Conservation (phyloP, 2,329 filamentous ascomycete genomes). For the Monilinia laxa region DNA sequence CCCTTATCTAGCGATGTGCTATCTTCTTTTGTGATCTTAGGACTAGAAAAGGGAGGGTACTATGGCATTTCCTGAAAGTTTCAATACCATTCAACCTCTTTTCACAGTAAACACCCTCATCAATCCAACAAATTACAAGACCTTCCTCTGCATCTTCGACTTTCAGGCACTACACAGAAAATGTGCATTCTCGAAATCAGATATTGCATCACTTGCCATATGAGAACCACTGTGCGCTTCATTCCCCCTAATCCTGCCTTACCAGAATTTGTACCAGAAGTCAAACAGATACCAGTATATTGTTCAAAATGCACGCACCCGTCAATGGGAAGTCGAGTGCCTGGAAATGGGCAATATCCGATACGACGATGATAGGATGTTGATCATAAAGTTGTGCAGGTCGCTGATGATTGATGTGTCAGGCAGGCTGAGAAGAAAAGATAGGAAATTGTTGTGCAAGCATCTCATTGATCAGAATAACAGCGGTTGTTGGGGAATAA, state of each 20-base stretch:
- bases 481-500: background rate
- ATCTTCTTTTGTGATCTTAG: slow-evolving; percentile 5
- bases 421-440: background rate
- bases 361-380: background rate
- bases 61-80: background rate
- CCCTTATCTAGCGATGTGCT: background rate
- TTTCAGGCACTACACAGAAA: background rate
- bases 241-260: background rate
- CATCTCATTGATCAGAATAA: background rate
- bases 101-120: background rate
- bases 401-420: background rate
- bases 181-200: slow-evolving; percentile 20
- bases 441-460: background rate
- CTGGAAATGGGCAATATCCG: background rate
- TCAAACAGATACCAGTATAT: slow-evolving; percentile 15
- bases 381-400: background rate
- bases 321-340: background rate
- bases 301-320: background rate
- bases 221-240: slow-evolving; percentile 1
- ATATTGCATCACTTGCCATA: slow-evolving; percentile 11
- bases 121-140: background rate
- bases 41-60: slow-evolving; percentile 1
- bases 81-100: background rate
- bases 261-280: slow-evolving; percentile 10
- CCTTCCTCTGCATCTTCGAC: background rate